Evolutionary conservation across 192 early-diverging fungal species (phyloP).

Genomic region (Chytriomyces hyalinus): DNA sequence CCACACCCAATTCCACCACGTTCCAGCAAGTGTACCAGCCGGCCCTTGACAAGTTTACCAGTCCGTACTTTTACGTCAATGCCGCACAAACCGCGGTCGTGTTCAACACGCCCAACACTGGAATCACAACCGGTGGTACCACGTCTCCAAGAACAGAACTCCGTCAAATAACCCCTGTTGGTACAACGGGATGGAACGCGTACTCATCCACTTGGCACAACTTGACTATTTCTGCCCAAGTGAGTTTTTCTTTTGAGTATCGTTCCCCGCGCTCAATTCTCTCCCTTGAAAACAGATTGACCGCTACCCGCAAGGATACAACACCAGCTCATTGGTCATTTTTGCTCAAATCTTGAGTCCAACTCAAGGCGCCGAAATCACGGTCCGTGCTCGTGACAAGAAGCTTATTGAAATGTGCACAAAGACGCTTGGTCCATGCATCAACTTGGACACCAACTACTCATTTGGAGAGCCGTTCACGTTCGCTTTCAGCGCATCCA

Average conservation of each 20-base stretch:
- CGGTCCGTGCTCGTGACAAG: too few species aligned
- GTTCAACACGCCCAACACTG: slow-evolving; percentile 4
- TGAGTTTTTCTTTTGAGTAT: too few species aligned
- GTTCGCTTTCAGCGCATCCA: not conserved
- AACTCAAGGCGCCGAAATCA: too few species aligned
- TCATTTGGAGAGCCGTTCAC: not conserved
- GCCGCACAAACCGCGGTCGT: not conserved
- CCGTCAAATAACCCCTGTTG: not conserved
- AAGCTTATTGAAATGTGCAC: not conserved
- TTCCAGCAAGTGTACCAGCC: not conserved
- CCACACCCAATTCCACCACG: not conserved
- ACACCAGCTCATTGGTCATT: too few species aligned
- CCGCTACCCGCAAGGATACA: too few species aligned
- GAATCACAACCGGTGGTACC: not conserved
- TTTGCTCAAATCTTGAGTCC: too few species aligned
- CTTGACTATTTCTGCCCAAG: too few species aligned
- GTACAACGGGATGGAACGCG: not conserved
- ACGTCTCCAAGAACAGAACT: not conserved
- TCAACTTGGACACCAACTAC: not conserved
- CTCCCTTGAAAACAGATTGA: too few species aligned
- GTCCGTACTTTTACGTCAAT: slow-evolving; percentile 1
- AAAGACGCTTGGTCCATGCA: not conserved
- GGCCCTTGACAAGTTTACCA: not conserved
- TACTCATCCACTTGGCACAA: too few species aligned
- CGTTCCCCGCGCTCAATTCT: too few species aligned